Evolutionary conservation across 2,329 filamentous ascomycete species (phyloP), one percentile per base, ranked within the genome.

Genomic region (Harringtonia aguacate): DNA sequence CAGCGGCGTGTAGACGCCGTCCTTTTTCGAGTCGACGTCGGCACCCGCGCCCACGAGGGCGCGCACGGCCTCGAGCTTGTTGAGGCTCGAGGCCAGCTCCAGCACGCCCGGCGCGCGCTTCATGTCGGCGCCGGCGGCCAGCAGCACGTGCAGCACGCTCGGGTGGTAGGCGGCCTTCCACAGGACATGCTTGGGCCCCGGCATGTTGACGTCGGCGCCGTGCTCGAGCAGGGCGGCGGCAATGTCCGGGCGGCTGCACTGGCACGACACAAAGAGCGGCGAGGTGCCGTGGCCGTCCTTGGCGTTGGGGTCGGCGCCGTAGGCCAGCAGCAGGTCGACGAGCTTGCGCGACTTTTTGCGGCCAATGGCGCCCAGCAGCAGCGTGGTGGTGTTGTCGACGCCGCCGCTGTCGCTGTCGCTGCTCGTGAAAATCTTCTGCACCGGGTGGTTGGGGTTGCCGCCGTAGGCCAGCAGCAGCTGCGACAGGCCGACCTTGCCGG

Each of bases 121-220:
- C 53, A 61, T 60, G 48, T 81, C 76, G 3, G 78, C 79, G 2
- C 78, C 79, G 22, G 73, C 72, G 3, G 62, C 50, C 1, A 83
- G 70, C 17, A 85, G 65, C 2, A 79, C 58, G 52, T 75, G 67
- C 28, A 84, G 62, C 47, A 74, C 79, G 8, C 66, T 60, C 0
- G 78, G 66, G 41, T 79, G 69, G 58, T 78, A 75, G 0, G 72
- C 73, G 1, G 79, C 68, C 2, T 78, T 77, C 80, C 80, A 81
- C 21, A 85, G 67, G 60, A 79, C 73, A 61, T 84, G 76, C 58
- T 83, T 81, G 12, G 79, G 79, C 1, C 77, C 79, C 2, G 81
- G 81, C 7, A 84, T 63, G 55, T 86, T 85, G 9, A 79, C 72
- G 52, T 84, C 73, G 2, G 81, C 81, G 4, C 73, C 71, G 44